These are phyloP conservation scores for Pyricularia sp. DNA, from an alignment of 2,329 filamentous ascomycete species.

Conservation along the genomic window DNA sequence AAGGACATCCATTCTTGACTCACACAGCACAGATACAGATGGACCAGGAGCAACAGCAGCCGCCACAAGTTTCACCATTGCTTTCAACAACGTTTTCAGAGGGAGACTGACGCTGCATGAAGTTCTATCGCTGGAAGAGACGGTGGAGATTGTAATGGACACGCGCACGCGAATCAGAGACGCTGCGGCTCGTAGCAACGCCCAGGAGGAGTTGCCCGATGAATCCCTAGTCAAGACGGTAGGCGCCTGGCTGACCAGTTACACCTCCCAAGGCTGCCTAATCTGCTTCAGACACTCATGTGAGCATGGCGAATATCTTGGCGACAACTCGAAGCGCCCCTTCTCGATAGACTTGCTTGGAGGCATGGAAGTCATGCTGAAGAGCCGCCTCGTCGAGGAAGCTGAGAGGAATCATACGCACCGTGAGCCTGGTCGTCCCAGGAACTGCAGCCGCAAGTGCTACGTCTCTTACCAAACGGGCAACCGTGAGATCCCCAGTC, in stretches of 20 bases:
- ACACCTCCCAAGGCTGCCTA: conserved; percentile 46
- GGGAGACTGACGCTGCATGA: conserved; percentile 38
- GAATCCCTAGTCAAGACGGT: conserved; percentile 26
- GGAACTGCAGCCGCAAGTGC: conserved; percentile 32
- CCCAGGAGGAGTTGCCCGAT: conserved; percentile 25
- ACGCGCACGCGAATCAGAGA: conserved; percentile 44
- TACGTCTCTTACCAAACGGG: conserved; percentile 25
- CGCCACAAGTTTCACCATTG: conserved; percentile 43
- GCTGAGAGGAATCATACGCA: conserved; percentile 17
- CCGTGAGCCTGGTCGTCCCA: neutral
- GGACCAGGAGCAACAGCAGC: conserved; percentile 31
- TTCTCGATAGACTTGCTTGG: conserved; percentile 35
- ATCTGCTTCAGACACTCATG: conserved; percentile 52
- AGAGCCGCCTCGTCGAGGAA: conserved; percentile 15
- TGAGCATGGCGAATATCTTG: conserved; percentile 50
- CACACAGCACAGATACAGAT: conserved; percentile 29
- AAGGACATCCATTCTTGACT: conserved; percentile 40
- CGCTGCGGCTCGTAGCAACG: conserved; percentile 21
- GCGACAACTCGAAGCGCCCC: conserved; percentile 40
- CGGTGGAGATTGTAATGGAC: conserved; percentile 43
- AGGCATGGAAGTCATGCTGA: conserved; percentile 10
- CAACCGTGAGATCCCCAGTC: conserved; percentile 20
- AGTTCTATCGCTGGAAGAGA: conserved; percentile 43
- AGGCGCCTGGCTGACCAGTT: conserved; percentile 42
- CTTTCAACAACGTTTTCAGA: conserved; percentile 47